A percentile compares a stretch with the other conserved stretches of the same genome.
phyloP scores from a whole-genome alignment of 2,329 filamentous ascomycete genomes.

The Cordyceps tenuipes region DNA sequence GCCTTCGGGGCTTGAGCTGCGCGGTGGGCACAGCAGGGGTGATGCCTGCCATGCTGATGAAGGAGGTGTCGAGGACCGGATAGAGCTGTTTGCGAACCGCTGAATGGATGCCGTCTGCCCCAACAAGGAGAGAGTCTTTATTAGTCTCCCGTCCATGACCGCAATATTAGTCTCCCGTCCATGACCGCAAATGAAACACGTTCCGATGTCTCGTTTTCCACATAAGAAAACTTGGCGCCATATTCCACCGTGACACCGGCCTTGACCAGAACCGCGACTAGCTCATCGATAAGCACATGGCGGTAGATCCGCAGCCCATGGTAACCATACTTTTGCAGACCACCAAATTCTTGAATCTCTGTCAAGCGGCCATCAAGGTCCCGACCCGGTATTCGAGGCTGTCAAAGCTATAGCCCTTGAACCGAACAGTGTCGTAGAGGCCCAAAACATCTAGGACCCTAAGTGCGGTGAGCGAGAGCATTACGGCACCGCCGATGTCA shows the following conservation, averaged over 20 bases:
- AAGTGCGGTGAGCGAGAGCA: constrained; percentile 52
- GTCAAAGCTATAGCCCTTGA: constrained; percentile 43
- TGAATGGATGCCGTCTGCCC: constrained; percentile 54
- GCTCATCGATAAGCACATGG: constrained; percentile 39
- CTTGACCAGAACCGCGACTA: constrained; percentile 33
- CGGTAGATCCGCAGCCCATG: constrained; percentile 46
- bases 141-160: constrained; percentile 41
- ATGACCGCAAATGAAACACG: constrained; percentile 38
- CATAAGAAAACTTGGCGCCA: constrained; percentile 36
- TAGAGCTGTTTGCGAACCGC: constrained; percentile 42
- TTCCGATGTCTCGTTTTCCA: constrained; percentile 32
- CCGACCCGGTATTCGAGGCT: constrained; percentile 37
- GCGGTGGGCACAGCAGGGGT: constrained; percentile 25
- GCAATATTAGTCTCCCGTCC: constrained; percentile 34
- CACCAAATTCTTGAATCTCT: constrained; percentile 41
- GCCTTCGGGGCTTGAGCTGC: constrained; percentile 26
- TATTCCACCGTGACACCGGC: constrained; percentile 36
- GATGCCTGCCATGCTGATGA: constrained; percentile 38
- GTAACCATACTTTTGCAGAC: constrained; percentile 41
- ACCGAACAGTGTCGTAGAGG: constrained; percentile 36
- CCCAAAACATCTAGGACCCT: constrained; percentile 42
- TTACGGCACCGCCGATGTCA: constrained; percentile 45
- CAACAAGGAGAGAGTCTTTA: constrained; percentile 41
- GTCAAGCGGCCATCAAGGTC: constrained; percentile 24
- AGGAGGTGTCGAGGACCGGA: constrained; percentile 39